A percentile compares a stretch with the other conserved stretches of the same genome.
phyloP scores from a whole-genome alignment of 140 eudicot species.

The Flaveria floridana region DNA sequence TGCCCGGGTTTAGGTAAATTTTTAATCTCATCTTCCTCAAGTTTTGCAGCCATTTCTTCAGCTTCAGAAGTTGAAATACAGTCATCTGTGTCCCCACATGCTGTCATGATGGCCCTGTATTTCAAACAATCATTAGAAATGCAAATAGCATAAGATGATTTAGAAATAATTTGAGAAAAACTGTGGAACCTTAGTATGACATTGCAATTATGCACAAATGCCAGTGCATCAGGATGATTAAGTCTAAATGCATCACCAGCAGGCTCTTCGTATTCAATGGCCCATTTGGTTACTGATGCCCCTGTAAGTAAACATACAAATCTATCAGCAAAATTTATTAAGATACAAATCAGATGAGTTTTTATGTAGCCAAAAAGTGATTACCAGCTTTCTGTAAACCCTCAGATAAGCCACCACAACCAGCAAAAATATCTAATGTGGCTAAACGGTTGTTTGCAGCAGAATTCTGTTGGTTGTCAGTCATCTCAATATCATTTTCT shows the following conservation, averaged over 20 bases:
- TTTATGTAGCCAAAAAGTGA: background rate
- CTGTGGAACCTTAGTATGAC: conserved; percentile 56
- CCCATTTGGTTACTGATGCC: conserved; percentile 73
- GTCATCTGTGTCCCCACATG: conserved; percentile 67
- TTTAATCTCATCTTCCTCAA: conserved; percentile 42
- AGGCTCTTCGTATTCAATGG: conserved; percentile 78
- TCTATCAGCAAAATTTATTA: background rate
- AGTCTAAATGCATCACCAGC: conserved; percentile 80
- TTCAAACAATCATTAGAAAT: conserved; percentile 16
- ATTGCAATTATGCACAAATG: conserved; percentile 66
- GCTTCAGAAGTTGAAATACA: conserved; percentile 77
- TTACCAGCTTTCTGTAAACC: conserved; percentile 77
- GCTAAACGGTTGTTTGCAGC: conserved; percentile 34
- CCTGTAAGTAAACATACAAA: conserved; percentile 40
- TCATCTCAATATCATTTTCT: conserved; percentile 36
- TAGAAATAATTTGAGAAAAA: background rate
- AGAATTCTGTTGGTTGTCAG: conserved; percentile 25
- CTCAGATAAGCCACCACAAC: conserved; percentile 85
- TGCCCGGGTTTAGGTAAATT: conserved; percentile 71
- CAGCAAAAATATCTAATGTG: conserved; percentile 81
- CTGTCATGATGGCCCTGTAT: conserved; percentile 65
- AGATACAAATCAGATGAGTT: background rate
- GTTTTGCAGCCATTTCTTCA: conserved; percentile 54
- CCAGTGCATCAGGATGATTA: conserved; percentile 63
- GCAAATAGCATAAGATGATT: background rate